Evolutionary conservation across 2,329 filamentous ascomycete species (phyloP).

Genomic region (Blumeria hordei): DNA sequence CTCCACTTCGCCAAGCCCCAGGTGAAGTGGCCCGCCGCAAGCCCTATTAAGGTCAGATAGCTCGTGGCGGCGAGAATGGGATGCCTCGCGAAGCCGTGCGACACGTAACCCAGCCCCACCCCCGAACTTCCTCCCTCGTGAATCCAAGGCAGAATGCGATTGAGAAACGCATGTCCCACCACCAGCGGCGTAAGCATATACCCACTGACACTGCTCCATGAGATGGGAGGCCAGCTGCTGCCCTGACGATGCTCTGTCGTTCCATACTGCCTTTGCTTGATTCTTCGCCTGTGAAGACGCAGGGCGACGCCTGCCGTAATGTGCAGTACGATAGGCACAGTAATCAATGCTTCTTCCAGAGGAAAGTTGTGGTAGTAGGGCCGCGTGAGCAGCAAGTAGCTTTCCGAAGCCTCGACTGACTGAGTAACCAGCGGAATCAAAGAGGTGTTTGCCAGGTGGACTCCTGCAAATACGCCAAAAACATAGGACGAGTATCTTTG

Average conservation of each 20-base stretch:
- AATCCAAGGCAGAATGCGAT: conserved; percentile 48
- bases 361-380: conserved; percentile 76
- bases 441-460: conserved; percentile 64
- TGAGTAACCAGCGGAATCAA: conserved; percentile 52
- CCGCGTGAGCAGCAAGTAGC: conserved; percentile 70
- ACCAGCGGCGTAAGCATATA: conserved; percentile 44
- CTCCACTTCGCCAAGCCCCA: conserved; percentile 77
- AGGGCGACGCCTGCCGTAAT: conserved; percentile 53
- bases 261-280: conserved; percentile 53
- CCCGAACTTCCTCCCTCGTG: conserved; percentile 72
- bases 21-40: conserved; percentile 53
- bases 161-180: conserved; percentile 47
- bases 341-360: conserved; percentile 58
- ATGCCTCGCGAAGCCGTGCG: conserved; percentile 60
- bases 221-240: conserved; percentile 34
- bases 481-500: conserved; percentile 82
- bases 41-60: conserved; percentile 41
- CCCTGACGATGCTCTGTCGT: conserved; percentile 18
- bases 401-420: conserved; percentile 52
- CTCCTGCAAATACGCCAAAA: conserved; percentile 48
- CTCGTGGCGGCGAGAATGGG: conserved; percentile 39
- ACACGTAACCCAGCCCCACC: conserved; percentile 60
- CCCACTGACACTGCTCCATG: conserved; percentile 45
- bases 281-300: conserved; percentile 47
- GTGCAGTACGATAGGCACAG: conserved; percentile 50